phyloP scores from a whole-genome alignment of 805 yeast genomes.

The Ogataea wickerhamii region DNA sequence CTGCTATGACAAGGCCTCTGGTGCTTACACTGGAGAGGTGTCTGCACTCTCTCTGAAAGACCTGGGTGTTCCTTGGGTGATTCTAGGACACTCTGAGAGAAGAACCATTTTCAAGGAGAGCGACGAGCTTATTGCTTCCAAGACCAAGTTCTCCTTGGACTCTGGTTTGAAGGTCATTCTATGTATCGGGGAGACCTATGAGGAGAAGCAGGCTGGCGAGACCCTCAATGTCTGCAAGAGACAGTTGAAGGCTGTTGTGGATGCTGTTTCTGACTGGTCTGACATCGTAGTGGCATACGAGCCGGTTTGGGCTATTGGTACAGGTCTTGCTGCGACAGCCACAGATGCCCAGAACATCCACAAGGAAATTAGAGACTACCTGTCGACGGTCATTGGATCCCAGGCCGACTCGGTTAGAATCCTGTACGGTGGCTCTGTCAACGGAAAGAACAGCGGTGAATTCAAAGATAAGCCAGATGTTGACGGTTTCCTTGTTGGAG shows the following conservation, averaged over 20 bases:
- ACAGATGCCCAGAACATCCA: conserved; percentile 97
- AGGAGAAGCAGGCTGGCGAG: conserved; percentile 85
- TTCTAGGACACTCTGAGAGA: conserved; percentile 98
- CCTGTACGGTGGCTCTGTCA: conserved; percentile 98
- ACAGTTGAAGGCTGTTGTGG: conserved; percentile 87
- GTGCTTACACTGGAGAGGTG: conserved; percentile 98
- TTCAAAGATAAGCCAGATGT: conserved; percentile 92
- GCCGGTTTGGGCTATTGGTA: conserved; percentile 99
- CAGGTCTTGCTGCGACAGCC: conserved; percentile 98
- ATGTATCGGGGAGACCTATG: conserved; percentile 97
- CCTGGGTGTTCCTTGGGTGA: conserved; percentile 89
- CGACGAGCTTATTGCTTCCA: conserved; percentile 87
- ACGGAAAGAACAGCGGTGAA: conserved; percentile 85
- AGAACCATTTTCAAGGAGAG: conserved; percentile 88
- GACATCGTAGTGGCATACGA: conserved; percentile 95
- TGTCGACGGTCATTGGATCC: conserved; percentile 73
- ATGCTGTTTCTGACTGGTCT: conserved; percentile 80
- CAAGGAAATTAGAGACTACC: conserved; percentile 78
- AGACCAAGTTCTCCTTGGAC: conserved; percentile 91
- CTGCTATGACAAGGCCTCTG: conserved; percentile 79
- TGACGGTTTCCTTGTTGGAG: conserved; percentile 99
- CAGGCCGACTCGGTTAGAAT: conserved; percentile 81
- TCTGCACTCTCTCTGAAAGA: conserved; percentile 87
- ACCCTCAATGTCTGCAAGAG: conserved; percentile 84
- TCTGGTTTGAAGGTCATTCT: conserved; percentile 86